phyloP scores from a whole-genome alignment of 2,329 filamentous ascomycete genomes.

The Bipolaris bicolor region DNA sequence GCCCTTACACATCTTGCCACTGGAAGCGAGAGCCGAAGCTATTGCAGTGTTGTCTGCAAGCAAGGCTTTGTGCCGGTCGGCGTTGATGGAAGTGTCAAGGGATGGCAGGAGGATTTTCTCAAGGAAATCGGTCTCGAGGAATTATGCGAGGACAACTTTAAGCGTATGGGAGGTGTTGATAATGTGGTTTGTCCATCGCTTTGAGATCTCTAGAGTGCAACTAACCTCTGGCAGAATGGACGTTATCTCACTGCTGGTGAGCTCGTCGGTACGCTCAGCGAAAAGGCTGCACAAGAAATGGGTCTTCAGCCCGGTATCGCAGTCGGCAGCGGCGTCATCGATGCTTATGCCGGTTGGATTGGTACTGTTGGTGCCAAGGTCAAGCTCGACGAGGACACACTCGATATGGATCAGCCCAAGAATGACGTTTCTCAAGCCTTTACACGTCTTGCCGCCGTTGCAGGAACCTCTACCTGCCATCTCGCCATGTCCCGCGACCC shows the following conservation, averaged over 20 bases:
- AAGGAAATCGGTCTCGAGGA: conserved; percentile 85
- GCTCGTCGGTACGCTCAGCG: conserved; percentile 81
- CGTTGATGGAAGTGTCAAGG: conserved; percentile 94
- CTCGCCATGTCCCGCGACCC: conserved; percentile 92
- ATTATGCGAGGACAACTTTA: conserved; percentile 83
- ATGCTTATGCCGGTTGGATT: conserved; percentile 98
- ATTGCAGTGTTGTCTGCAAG: conserved; percentile 96
- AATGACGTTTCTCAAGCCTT: conserved; percentile 94
- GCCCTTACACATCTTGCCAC: conserved; percentile 94
- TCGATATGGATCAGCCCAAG: conserved; percentile 70
- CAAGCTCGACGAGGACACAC: conserved; percentile 69
- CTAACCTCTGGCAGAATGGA: conserved; percentile 75
- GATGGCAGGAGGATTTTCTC: conserved; percentile 97
- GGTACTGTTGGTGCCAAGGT: conserved; percentile 98
- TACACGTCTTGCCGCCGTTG: conserved; percentile 88
- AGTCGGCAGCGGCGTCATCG: conserved; percentile 94
- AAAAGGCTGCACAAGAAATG: conserved; percentile 81
- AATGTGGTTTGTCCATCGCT: conserved; percentile 75
- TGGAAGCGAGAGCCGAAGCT: conserved; percentile 88
- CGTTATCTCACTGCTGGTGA: conserved; percentile 91
- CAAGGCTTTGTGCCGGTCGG: conserved; percentile 97
- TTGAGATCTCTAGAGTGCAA: conserved; percentile 28
- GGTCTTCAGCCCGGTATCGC: conserved; percentile 87
- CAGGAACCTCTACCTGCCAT: conserved; percentile 96
- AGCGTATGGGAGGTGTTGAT: conserved; percentile 91